A percentile compares a stretch with the other conserved stretches of the same genome.
Conservation (phyloP, 305 asterid genomes). For the Plantago lanceolata region DNA sequence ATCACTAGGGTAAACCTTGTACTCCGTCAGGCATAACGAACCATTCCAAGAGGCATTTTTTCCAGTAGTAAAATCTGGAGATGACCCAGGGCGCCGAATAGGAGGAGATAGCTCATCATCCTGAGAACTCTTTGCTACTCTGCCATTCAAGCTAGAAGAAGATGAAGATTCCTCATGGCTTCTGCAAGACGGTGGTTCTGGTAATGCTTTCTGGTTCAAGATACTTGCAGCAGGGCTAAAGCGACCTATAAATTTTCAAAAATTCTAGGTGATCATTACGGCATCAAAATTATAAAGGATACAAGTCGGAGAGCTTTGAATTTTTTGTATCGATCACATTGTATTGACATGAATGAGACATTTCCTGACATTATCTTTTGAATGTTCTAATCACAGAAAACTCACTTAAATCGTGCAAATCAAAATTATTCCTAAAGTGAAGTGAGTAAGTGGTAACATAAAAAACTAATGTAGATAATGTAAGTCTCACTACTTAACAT, state of each 20-base stretch:
- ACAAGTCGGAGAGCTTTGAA: too few relatives aligned
- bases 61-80: constrained; percentile 60
- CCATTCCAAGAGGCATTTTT: constrained; percentile 73
- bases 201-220: constrained; percentile 62
- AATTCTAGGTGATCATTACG: background rate
- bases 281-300: background rate
- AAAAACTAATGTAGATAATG: too few relatives aligned
- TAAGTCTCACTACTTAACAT: too few relatives aligned
- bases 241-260: constrained; percentile 11
- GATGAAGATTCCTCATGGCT: constrained; percentile 85
- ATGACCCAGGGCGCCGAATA: constrained; percentile 54
- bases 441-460: too few relatives aligned
- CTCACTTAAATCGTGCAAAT: too few relatives aligned
- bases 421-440: too few relatives aligned
- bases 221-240: constrained; percentile 65
- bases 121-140: constrained; percentile 61
- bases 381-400: too few relatives aligned
- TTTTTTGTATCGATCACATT: too few relatives aligned
- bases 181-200: constrained; percentile 79
- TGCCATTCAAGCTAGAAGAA: constrained; percentile 75
- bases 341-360: too few relatives aligned
- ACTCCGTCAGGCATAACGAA: constrained; percentile 63
- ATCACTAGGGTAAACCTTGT: constrained; percentile 67
- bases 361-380: too few relatives aligned
- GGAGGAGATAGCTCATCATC: constrained; percentile 78